Evolutionary conservation across 768 basidiomycete species (phyloP).

Genomic region (Podaxis sp.): DNA sequence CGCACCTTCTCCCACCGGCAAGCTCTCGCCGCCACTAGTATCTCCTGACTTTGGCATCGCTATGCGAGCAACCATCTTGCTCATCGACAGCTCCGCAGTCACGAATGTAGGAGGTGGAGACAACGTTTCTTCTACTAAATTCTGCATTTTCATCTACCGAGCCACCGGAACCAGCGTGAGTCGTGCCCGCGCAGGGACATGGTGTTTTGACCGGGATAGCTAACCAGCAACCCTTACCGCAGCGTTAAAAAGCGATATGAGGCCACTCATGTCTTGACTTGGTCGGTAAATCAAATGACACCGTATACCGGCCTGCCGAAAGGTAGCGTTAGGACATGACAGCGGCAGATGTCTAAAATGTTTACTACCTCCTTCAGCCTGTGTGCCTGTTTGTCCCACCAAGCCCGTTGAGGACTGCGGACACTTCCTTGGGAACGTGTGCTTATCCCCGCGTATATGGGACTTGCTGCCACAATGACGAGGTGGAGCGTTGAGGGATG

Average conservation of each 20-base stretch:
- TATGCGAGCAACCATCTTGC: constrained; percentile 3
- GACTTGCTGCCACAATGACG: constrained; percentile 14
- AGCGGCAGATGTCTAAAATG: constrained; percentile 7
- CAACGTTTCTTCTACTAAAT: constrained; percentile 31
- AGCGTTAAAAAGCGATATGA: constrained; percentile 47
- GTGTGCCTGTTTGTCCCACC: constrained; percentile 11
- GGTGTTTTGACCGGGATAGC: constrained; percentile 10
- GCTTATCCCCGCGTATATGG: neutral
- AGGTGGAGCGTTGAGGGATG: constrained; percentile 11
- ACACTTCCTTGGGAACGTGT: constrained; percentile 1
- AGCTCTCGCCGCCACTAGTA: neutral
- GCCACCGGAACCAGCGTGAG: constrained; percentile 17
- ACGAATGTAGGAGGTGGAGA: neutral
- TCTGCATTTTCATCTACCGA: constrained; percentile 38
- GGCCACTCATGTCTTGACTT: constrained; percentile 41
- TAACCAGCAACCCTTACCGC: constrained; percentile 30
- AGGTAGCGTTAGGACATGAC: constrained; percentile 7
- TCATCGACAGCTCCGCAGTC: neutral
- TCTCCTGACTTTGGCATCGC: neutral
- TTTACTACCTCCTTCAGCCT: constrained; percentile 13
- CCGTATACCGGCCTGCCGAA: constrained; percentile 47
- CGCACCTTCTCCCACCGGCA: constrained; percentile 5
- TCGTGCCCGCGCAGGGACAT: constrained; percentile 9
- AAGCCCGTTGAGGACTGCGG: constrained; percentile 6
- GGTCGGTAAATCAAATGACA: constrained; percentile 56